Evolutionary conservation across 495 filamentous ascomycete species (phyloP), one percentile per base, ranked within the genome.

Genomic region (Chaetomium cochliodes): DNA sequence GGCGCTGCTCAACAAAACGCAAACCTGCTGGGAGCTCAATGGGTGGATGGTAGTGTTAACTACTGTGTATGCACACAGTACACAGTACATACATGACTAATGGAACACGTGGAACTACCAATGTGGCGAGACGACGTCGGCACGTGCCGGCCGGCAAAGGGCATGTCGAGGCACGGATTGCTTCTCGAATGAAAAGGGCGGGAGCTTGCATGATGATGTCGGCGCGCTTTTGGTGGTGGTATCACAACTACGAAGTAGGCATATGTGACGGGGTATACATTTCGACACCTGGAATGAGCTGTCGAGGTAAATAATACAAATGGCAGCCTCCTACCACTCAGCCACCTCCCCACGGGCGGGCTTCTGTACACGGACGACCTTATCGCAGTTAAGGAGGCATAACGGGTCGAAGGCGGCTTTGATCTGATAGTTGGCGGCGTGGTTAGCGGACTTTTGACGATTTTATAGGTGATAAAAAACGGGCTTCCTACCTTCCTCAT

Each of bases 321-420:
- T 28, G 26, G 23, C 9, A 3, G 1, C 26, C 5, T n/a, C 41
- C 74, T 51, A 85, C 82, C 82, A 85, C 70, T 80, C 77, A 11
- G 76, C 44, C 25, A 85, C 73, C 77, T 85, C 82, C 18, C 82
- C 82, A 0, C 73, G 64, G 65, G 74, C 78, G n/a, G 81, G 79
- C 58, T 78, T 81, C 69, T 88, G 76, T 42, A 86, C 76, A 44
- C 90, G 80, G 15, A 93, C 81, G 57, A 93, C 83, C 80, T 93
- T 93, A 74, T 93, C 90, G 67, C 85, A 89, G 71, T 93, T 93
- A 41, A 93, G 78, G 42, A 93, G 75, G 73, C 87, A 91, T 41
- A 89, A 80, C 1, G 90, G 90, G 72, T 93, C 90, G 59, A 90
- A 89, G 0, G 90, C 87, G 70, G 83, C 73, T 76, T 93, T 93